Percentiles rank a stretch among this genome's conserved stretches.
Conservation (phyloP, 1,284 basidiomycete species). For the Trametes pubescens region DNA sequence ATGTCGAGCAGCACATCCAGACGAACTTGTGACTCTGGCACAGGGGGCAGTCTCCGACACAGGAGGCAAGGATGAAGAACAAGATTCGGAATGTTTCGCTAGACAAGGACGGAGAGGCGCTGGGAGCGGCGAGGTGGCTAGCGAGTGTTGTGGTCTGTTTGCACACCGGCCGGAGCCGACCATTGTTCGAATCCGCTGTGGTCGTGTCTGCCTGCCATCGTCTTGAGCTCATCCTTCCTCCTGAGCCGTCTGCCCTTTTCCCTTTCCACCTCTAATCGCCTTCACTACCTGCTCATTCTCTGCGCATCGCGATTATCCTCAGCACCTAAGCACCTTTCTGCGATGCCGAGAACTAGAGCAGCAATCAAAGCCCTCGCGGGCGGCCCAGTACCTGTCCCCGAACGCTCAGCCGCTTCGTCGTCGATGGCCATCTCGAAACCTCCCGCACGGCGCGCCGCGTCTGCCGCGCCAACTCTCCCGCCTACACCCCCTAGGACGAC, state of each 20-base stretch:
- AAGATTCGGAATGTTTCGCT: conserved; percentile 13
- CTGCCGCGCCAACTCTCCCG: conserved; percentile 38
- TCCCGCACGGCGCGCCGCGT: conserved; percentile 34
- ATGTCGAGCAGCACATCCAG: too few species aligned
- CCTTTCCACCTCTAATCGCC: conserved; percentile 12
- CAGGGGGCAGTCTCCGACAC: not conserved
- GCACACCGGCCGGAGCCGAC: conserved; percentile 13
- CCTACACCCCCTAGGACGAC: conserved; percentile 48
- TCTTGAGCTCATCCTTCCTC: not conserved
- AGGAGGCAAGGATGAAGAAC: conserved; percentile 1
- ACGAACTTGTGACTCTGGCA: not conserved
- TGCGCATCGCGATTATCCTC: conserved; percentile 16
- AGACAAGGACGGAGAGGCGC: conserved; percentile 9
- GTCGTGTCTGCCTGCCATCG: conserved; percentile 9
- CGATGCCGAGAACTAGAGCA: conserved; percentile 25
- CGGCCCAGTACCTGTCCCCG: conserved; percentile 14
- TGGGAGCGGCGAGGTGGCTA: not conserved
- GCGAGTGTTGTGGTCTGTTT: conserved; percentile 14
- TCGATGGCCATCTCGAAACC: conserved; percentile 22
- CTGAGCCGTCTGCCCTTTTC: conserved; percentile 9
- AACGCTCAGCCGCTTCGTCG: conserved; percentile 19
- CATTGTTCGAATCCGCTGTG: conserved; percentile 18
- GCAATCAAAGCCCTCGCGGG: conserved; percentile 18
- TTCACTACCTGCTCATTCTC: conserved; percentile 8
- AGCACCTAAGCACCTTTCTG: conserved; percentile 13